phyloP scores from a whole-genome alignment of 2,329 filamentous ascomycete species.

The Ophiostoma perfectum region DNA sequence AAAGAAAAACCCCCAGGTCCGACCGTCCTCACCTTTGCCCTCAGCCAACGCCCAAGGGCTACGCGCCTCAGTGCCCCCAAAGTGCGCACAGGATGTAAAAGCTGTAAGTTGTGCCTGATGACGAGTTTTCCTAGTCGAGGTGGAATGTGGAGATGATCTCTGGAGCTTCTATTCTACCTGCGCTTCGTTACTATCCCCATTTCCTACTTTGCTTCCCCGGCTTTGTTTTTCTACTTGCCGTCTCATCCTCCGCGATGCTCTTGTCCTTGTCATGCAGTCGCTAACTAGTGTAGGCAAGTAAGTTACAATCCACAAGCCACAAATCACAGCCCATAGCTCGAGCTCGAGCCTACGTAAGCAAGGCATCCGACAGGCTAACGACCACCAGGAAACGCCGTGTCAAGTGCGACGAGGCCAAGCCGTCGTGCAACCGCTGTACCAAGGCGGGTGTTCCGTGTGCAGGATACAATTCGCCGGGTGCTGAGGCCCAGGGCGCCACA shows the following conservation, averaged over 20 bases:
- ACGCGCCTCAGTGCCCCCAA: constrained; percentile 32
- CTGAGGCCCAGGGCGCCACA: background rate
- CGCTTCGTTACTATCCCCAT: background rate
- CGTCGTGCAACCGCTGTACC: constrained; percentile 31
- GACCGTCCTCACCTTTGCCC: constrained; percentile 31
- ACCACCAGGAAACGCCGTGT: constrained; percentile 28
- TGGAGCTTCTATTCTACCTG: too few species aligned
- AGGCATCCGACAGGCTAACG: background rate
- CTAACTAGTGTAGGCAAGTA: constrained; percentile 5
- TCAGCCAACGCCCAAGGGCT: constrained; percentile 31
- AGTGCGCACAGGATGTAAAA: constrained; percentile 31
- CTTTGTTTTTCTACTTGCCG: background rate
- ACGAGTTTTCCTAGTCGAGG: background rate
- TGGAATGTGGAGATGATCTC: background rate
- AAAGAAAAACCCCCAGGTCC: background rate
- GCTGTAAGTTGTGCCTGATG: constrained; percentile 25
- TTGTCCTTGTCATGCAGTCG: background rate
- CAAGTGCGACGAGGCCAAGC: constrained; percentile 32
- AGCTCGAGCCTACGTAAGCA: background rate
- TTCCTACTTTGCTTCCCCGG: background rate
- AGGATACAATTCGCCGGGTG: background rate
- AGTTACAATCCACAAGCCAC: background rate
- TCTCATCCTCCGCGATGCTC: background rate
- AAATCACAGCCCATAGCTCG: background rate
- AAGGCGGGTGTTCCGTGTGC: constrained; percentile 17